Evolutionary conservation across 495 filamentous ascomycete genomes (phyloP), one percentile per base, ranked within the genome.

Genomic region (Neurospora hispaniola): DNA sequence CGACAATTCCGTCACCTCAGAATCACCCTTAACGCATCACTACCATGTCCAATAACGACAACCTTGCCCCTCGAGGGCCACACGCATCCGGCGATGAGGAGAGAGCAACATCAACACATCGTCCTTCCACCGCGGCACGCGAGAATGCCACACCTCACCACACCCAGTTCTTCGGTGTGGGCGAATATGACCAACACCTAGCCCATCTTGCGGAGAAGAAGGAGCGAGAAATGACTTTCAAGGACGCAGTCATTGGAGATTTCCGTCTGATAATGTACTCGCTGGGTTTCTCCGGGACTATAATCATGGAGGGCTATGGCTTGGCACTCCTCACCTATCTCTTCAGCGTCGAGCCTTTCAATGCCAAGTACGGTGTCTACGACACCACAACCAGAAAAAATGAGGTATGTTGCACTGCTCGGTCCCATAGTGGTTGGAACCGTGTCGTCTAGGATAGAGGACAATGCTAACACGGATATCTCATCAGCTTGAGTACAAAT

Each of bases 351-450:
- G 71, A 74, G 0, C 72, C 76, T 71, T 92, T 91, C 84, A 89
- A 89, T 73, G 76, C 78, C 43, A 87, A 88, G 70, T 92, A 88
- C 74, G 90, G 90, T 39, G 77, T 82, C 16, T 20, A 5, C 4
- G 12, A 40, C 14, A 31, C 18, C 38, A 11, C 8, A 2, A 31
- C 76, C 31, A 73, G 78, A 18, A 76, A 79, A 18, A 73, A 76
- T 43, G 76, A 80, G 69, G 80, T 80, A 70, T 66, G 27, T 66
- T 35, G 54, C 27, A 66, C 27, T 66, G 9, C 54, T 66, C 27
- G 3, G 27, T 35, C 27, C 18, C 14, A 73, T 75, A 69, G 38
- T n/a, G 14, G 48, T 11, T 85, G 83, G 83, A 89, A 90, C 10
- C 44, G 68, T 75, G 86, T 85, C 71, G 86, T 84, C 9, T 81